Conservation (phyloP, 345 rosid genomes). For the Ricinus communis region DNA sequence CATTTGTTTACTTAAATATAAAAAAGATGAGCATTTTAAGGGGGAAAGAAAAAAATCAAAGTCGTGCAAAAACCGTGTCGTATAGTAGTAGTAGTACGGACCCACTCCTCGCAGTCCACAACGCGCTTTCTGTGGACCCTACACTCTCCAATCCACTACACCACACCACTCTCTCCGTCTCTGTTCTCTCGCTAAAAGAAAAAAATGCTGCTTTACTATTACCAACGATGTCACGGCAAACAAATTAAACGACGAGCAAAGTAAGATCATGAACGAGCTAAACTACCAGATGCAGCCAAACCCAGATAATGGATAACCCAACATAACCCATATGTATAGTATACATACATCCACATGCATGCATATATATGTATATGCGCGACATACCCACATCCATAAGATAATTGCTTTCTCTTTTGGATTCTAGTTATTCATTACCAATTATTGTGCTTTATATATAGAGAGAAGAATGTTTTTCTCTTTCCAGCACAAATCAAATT, state of each 20-base stretch:
- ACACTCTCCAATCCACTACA: not conserved
- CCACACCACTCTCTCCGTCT: not conserved
- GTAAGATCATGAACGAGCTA: no score
- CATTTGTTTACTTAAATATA: no score
- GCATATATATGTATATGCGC: not conserved
- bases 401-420: constrained; percentile 19
- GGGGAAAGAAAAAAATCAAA: no score
- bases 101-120: not conserved
- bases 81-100: not conserved
- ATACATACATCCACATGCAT: not conserved
- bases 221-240: not conserved
- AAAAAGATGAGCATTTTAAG: no score
- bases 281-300: constrained; percentile 31
- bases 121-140: constrained; percentile 37
- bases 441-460: not conserved
- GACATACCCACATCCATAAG: not conserved
- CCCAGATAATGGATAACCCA: constrained; percentile 21
- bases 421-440: constrained; percentile 26
- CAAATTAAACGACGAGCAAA: not conserved
- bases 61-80: constrained; percentile 11
- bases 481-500: not conserved
- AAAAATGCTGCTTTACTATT: not conserved
- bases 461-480: not conserved
- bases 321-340: not conserved
- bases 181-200: not conserved